A percentile compares a stretch with the other conserved stretches of the same genome.
Evolutionary conservation across 176 grass and related monocot species (phyloP).

Genomic region (Pharus latifolius): DNA sequence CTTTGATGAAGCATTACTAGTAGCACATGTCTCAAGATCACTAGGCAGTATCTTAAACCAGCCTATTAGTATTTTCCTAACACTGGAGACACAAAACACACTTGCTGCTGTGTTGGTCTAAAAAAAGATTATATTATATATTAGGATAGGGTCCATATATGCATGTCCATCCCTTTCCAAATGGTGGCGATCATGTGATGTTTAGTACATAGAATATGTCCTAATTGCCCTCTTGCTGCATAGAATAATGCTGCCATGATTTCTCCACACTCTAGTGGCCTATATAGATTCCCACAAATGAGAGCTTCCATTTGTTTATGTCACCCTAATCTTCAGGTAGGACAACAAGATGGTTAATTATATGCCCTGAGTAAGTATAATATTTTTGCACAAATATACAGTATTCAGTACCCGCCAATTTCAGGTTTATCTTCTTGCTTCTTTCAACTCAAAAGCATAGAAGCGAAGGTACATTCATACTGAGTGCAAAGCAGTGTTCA

Average conservation of each 20-base stretch:
- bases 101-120: conserved; percentile 43
- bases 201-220: conserved; percentile 29
- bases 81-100: conserved; percentile 36
- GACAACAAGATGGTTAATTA: no score
- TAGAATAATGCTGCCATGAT: conserved; percentile 16
- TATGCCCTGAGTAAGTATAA: conserved; percentile 3
- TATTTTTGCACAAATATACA: no score
- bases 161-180: conserved; percentile 3
- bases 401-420: no score
- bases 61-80: background rate
- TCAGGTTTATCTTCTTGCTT: no score
- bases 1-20: conserved; percentile 37
- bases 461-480: no score
- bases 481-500: no score
- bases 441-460: no score
- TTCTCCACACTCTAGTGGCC: background rate
- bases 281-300: background rate
- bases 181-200: conserved; percentile 47
- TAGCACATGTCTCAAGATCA: conserved; percentile 56
- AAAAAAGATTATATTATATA: conserved; percentile 12
- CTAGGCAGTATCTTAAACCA: conserved; percentile 35
- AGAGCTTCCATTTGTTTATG: conserved; percentile 12
- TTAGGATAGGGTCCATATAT: conserved; percentile 28
- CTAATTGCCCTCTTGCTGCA: conserved; percentile 8
- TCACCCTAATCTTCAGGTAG: background rate